These are phyloP conservation scores for Phialophora expanda DNA, from an alignment of 2,329 filamentous ascomycete species.

Conservation along the genomic window DNA sequence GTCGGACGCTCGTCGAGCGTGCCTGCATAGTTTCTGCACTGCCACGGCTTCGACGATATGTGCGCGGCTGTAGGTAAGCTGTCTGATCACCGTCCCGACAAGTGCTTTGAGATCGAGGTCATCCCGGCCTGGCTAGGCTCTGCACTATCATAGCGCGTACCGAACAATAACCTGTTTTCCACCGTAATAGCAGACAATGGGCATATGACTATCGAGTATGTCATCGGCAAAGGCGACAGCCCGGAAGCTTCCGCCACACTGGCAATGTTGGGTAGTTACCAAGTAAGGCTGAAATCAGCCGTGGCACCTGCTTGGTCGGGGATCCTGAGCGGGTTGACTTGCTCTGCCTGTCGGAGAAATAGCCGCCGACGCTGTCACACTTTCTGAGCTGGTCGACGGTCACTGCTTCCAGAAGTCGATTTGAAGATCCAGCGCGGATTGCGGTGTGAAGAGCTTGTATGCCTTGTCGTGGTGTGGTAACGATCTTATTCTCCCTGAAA, in stretches of 20 bases:
- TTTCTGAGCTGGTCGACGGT: neutral
- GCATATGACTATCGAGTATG: neutral
- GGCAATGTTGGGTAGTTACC: neutral
- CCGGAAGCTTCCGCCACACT: neutral
- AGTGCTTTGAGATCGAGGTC: constrained; percentile 2
- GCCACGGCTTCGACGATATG: neutral
- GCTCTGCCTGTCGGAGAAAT: neutral
- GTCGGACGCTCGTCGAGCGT: neutral
- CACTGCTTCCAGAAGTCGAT: neutral
- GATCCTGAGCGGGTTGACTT: neutral
- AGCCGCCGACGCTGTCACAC: neutral
- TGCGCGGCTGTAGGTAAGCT: neutral
- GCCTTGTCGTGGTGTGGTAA: neutral
- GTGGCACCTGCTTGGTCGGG: neutral
- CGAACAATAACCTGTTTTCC: neutral
- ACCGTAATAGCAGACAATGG: neutral
- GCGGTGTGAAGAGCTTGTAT: neutral
- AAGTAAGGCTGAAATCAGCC: neutral
- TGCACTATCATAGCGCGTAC: neutral
- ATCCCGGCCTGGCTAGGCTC: neutral
- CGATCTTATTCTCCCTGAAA: neutral
- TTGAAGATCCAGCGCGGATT: neutral
- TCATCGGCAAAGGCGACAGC: neutral
- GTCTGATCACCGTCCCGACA: neutral
- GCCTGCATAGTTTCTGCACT: neutral